Evolutionary conservation across 139 green algal genomes (phyloP).

Genomic region (Astrephomene gubernaculifera): DNA sequence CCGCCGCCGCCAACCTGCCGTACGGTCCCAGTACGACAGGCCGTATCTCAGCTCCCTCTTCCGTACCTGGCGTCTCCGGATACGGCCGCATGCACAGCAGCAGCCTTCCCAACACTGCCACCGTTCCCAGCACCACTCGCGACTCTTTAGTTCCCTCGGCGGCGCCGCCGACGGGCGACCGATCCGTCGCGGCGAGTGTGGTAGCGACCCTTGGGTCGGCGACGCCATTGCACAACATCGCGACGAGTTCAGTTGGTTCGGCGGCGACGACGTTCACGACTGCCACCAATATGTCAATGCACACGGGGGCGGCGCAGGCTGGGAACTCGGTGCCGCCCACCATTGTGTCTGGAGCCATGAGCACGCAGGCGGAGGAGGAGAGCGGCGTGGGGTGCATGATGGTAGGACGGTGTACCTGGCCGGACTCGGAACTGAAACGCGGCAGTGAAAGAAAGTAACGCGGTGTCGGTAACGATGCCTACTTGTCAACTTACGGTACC

Average conservation of each 20-base stretch:
- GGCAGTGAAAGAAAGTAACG: too few species aligned
- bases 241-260: conserved; percentile 14
- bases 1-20: not conserved
- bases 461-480: too few species aligned
- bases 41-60: not conserved
- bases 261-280: conserved; percentile 41
- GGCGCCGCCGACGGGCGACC: not conserved
- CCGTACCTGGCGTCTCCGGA: not conserved
- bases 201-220: conserved; percentile 17
- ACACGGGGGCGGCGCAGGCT: conserved; percentile 32
- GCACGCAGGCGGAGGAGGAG: conserved; percentile 26
- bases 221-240: conserved; percentile 40
- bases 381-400: not conserved
- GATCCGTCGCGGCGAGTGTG: conserved; percentile 1
- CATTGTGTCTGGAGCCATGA: conserved; percentile 36
- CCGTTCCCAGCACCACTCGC: not conserved
- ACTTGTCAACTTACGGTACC: too few species aligned
- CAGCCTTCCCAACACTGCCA: not conserved
- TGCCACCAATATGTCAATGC: conserved; percentile 33
- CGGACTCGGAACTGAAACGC: too few species aligned
- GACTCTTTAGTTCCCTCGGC: not conserved
- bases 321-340: conserved; percentile 16
- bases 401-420: too few species aligned
- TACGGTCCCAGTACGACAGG: not conserved
- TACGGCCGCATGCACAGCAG: conserved; percentile 21